These are phyloP conservation scores for Volvox carteri DNA, from an alignment of 163 green algal species.

Conservation along the genomic window DNA sequence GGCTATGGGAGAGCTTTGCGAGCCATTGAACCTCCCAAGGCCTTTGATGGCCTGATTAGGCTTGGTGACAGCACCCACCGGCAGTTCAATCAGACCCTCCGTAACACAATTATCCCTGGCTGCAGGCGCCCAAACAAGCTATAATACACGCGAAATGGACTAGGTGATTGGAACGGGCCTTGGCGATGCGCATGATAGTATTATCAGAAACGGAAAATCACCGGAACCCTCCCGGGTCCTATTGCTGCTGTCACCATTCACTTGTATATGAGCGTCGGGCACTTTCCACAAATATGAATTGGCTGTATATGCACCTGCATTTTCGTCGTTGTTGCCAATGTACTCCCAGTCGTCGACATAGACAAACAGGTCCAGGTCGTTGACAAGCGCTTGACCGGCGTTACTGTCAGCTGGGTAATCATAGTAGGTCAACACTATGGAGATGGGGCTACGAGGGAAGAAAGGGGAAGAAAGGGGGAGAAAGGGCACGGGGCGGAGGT, in stretches of 20 bases:
- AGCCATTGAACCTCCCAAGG: too few relatives aligned
- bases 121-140: too few relatives aligned
- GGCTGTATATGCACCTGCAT: neutral
- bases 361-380: slow-evolving; percentile 25
- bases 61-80: too few relatives aligned
- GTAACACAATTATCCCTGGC: too few relatives aligned
- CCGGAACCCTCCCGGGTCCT: neutral
- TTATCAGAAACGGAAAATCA: neutral
- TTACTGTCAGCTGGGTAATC: slow-evolving; percentile 33
- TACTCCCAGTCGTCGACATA: neutral
- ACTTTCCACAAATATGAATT: neutral
- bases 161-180: neutral
- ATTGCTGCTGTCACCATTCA: neutral
- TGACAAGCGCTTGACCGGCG: neutral
- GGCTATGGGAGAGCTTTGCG: too few relatives aligned
- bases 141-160: neutral
- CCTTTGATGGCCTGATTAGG: too few relatives aligned
- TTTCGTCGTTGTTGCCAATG: neutral
- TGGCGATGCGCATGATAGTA: neutral
- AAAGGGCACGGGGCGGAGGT: neutral
- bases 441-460: neutral
- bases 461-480: neutral
- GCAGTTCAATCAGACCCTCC: too few relatives aligned
- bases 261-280: neutral
- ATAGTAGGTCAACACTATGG: slow-evolving; percentile 24